Evolutionary conservation across 2,329 filamentous ascomycete genomes (phyloP), one percentile per base, ranked within the genome.

Genomic region (Periconia sp.): DNA sequence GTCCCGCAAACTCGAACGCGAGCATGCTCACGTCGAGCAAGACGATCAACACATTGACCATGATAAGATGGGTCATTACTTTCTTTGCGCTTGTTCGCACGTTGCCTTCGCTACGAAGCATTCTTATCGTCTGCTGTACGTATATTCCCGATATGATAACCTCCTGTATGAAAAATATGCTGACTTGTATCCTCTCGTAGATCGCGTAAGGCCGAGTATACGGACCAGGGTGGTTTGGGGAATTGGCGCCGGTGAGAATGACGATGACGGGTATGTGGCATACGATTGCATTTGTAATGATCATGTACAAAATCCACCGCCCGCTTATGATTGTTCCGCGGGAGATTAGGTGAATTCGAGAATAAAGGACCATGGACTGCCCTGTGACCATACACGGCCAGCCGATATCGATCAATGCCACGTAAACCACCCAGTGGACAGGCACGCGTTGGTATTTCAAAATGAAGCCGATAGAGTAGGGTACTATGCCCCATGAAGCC

Each of bases 351-450:
- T 63, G 58, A 1, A 65, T 51, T 6, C 84, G 76, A 1, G 83
- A 86, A 70, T 83, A 87, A 0, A 87, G 73, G 1, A 87, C 84
- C n/a, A 86, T 55, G 1, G 78, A 78, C 61, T 85, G 82, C 0
- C 83, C 84, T 0, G 83, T 85, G 0, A 87, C 80, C 82, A 86
- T 84, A 2, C 69, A 60, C 64, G 79, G 79, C 79, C 83, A 81
- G 11, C 81, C 52, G 15, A 55, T 43, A 15, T 23, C 82, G 53
- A 85, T 55, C 10, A 74, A 76, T 13, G 80, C 62, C 2, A 79
- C 57, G 10, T 73, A 74, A 3, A 76, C 69, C 1, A 72, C 69
- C 6, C 19, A 30, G 7, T 40, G 30, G 6, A 19, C 11, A 27
- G 13, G 53, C 11, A 53, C 27, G 17, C 55, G 18, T 52, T 49